A percentile compares a stretch with the other conserved stretches of the same genome.
Conservation (phyloP, 768 basidiomycete genomes). For the Naganishia friedmannii region DNA sequence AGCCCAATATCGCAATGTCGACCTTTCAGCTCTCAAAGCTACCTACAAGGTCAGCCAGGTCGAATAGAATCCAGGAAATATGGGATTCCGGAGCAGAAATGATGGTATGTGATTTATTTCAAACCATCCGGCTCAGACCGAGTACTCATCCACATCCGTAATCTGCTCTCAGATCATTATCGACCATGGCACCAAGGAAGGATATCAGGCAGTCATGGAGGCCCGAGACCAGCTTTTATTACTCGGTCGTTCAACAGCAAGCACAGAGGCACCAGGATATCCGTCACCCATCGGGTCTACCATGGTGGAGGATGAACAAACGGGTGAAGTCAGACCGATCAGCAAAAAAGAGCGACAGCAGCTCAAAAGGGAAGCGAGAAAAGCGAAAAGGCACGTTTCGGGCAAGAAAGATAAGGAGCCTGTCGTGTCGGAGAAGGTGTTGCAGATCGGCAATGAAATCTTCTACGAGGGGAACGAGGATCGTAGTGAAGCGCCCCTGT, state of each 20-base stretch:
- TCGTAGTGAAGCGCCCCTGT: slow-evolving; percentile 55
- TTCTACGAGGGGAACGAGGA: slow-evolving; percentile 36
- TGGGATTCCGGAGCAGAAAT: slow-evolving; percentile 87
- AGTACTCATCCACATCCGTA: slow-evolving; percentile 31
- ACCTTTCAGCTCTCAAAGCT: slow-evolving; percentile 78
- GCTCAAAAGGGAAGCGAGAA: slow-evolving; percentile 16
- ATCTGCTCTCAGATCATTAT: slow-evolving; percentile 65
- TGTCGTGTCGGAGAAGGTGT: background rate
- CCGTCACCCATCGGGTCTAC: slow-evolving; percentile 8
- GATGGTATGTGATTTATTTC: slow-evolving; percentile 58
- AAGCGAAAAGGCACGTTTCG: slow-evolving; percentile 1
- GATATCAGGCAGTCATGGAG: slow-evolving; percentile 74
- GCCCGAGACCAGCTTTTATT: slow-evolving; percentile 69
- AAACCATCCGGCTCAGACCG: slow-evolving; percentile 20
- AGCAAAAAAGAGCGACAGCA: slow-evolving; percentile 13
- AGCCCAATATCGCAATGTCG: slow-evolving; percentile 14
- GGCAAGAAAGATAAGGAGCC: background rate
- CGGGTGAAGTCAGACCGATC: slow-evolving; percentile 20
- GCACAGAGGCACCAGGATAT: background rate
- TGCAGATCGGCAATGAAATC: slow-evolving; percentile 27
- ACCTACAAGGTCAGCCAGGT: slow-evolving; percentile 62
- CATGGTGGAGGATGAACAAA: slow-evolving; percentile 21
- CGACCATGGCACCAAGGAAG: slow-evolving; percentile 72
- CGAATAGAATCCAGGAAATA: slow-evolving; percentile 71
- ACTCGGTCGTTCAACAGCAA: slow-evolving; percentile 51